Evolutionary conservation across 805 yeast genomes (phyloP), one percentile per base, ranked within the genome.

Genomic region (Metschnikowia amazonensis): DNA sequence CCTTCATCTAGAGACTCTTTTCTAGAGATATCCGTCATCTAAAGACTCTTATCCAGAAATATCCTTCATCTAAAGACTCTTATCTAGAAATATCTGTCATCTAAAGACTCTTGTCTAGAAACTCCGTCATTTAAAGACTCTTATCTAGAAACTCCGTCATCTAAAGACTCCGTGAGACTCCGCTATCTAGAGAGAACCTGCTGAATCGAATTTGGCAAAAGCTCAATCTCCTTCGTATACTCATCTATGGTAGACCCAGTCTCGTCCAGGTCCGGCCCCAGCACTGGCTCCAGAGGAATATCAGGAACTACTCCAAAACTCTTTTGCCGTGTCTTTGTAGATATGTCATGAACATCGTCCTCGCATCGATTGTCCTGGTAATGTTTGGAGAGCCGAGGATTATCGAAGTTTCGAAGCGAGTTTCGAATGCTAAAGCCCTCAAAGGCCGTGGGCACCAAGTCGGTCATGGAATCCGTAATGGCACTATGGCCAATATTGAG

Each of bases 321-420:
- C 23, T 52, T 52, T 41, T 50, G 55, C 5, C 52, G 38, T 1
- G 32, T 24, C 13, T 48, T 48, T 5, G 14, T 21, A 10, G 43
- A 38, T 32, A 33, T 14, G 6, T 16, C n/a, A 4, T 29, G 40
- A 3, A 23, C 5, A 5, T 21, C 30, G 3, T 40, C 46, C 3
- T 29, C 44, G 13, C 20, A 23, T 1, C 27, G 36, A 7, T 27
- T 14, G 3, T 48, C 55, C 25, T 47, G 51, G 40, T 54, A 52
- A 30, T 54, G 56, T 27, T 52, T 54, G 30, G 40, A 38, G 36
- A 54, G 36, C 14, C 58, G 51, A 1, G 56, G 56, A 32, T 54
- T 54, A 20, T 54, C 44, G 17, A 54, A 42, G 9, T 38, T 44
- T 17, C 44, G 27, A 13, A 52, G 42, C 7, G 50, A 33, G 10